phyloP scores from a whole-genome alignment of 2,329 filamentous ascomycete species.

The Talaromyces sp. region DNA sequence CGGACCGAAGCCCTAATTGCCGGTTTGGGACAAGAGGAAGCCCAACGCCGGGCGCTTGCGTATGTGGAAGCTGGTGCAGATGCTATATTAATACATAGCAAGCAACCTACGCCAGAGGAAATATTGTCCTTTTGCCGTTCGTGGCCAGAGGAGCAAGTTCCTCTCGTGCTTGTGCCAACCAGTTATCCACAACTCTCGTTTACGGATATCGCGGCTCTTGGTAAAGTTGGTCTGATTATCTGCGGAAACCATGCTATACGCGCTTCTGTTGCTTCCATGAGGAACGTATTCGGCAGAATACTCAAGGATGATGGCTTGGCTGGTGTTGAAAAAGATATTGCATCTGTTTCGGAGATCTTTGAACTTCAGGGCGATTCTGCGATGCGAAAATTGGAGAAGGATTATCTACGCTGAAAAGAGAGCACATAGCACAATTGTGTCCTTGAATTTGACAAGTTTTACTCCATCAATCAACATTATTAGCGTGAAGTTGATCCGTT shows the following conservation, averaged over 20 bases:
- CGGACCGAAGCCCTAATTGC: conserved; percentile 1
- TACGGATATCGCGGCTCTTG: neutral
- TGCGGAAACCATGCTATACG: neutral
- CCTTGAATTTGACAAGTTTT: no score
- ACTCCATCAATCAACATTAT: no score
- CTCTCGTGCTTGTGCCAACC: neutral
- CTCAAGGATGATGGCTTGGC: neutral
- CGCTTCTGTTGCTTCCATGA: neutral
- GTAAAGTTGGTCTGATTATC: neutral
- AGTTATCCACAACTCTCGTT: neutral
- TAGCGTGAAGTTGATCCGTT: no score
- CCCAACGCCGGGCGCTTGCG: neutral
- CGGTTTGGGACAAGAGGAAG: neutral
- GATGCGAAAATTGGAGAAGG: neutral
- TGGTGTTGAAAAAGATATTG: neutral
- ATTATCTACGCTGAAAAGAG: neutral
- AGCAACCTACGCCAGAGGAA: neutral
- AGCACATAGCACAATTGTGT: neutral
- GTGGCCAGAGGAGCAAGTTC: neutral
- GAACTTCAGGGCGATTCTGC: neutral
- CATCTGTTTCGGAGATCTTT: conserved; percentile 1
- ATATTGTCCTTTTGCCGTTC: neutral
- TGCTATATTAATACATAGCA: neutral
- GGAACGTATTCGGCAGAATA: neutral
- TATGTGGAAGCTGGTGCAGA: neutral